phyloP scores from a whole-genome alignment of 192 early-diverging fungal species.

The Coemansia reversa region DNA sequence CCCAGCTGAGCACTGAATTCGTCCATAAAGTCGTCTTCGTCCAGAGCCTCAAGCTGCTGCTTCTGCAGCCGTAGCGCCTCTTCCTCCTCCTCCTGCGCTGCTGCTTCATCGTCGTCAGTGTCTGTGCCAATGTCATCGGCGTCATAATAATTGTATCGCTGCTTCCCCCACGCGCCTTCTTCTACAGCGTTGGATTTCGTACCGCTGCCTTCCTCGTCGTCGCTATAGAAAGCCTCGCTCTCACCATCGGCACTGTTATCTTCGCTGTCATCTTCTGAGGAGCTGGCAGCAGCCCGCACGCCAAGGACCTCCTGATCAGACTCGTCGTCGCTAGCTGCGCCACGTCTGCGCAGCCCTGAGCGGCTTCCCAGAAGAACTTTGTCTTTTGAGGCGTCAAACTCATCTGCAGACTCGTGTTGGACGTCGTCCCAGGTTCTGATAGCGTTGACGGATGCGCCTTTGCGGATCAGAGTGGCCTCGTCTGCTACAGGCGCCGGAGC shows the following conservation, averaged over 20 bases:
- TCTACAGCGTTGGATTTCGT: conserved; percentile 23
- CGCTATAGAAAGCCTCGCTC: conserved; percentile 22
- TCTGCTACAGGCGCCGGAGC: conserved; percentile 11
- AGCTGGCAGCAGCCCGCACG: conserved; percentile 51
- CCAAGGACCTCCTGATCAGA: conserved; percentile 79
- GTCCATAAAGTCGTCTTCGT: conserved; percentile 87
- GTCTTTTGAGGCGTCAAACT: conserved; percentile 63
- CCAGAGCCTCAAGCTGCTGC: conserved; percentile 70
- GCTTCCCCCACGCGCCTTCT: conserved; percentile 78
- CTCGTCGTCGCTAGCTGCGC: conserved; percentile 54
- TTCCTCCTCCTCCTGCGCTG: conserved; percentile 77
- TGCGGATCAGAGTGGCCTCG: conserved; percentile 34
- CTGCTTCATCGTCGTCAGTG: conserved; percentile 64
- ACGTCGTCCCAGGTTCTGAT: conserved; percentile 72
- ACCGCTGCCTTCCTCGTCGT: conserved; percentile 32
- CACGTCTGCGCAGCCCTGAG: conserved; percentile 9
- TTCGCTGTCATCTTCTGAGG: conserved; percentile 45
- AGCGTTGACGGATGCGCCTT: conserved; percentile 58
- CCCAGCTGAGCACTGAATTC: conserved; percentile 59
- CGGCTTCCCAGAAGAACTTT: conserved; percentile 55
- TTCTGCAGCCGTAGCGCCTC: conserved; percentile 86
- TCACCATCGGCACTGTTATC: conserved; percentile 54
- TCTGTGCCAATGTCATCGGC: conserved; percentile 78
- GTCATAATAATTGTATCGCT: conserved; percentile 77
- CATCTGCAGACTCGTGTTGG: conserved; percentile 74